Percentiles rank a stretch among this genome's conserved stretches.
These are phyloP conservation scores for Lepraria neglecta DNA, from an alignment of 495 filamentous ascomycete genomes.

Conservation along the genomic window DNA sequence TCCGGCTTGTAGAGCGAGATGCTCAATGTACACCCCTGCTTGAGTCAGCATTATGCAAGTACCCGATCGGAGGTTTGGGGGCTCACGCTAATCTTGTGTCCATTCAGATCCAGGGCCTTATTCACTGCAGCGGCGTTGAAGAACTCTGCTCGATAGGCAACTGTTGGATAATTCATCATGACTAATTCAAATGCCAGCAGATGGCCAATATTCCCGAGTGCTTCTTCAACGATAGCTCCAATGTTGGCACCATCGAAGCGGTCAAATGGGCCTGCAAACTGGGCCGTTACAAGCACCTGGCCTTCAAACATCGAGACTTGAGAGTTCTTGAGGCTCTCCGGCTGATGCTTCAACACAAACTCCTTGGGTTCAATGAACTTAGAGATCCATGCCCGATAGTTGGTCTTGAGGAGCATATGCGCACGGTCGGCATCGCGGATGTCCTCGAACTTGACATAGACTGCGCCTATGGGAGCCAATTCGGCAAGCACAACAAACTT, in stretches of 20 bases:
- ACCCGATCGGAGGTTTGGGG: neutral
- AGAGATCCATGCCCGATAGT: constrained; percentile 44
- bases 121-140: constrained; percentile 41
- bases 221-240: constrained; percentile 34
- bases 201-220: constrained; percentile 49
- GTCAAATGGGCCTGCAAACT: constrained; percentile 26
- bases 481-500: constrained; percentile 24
- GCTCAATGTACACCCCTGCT: constrained; percentile 27
- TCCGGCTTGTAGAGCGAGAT: constrained; percentile 23
- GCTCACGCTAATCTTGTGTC: constrained; percentile 44
- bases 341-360: constrained; percentile 30
- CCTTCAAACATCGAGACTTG: constrained; percentile 40
- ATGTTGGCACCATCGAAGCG: constrained; percentile 29
- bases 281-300: constrained; percentile 44
- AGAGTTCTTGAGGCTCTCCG: constrained; percentile 23
- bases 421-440: constrained; percentile 50
- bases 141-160: constrained; percentile 47
- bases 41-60: constrained; percentile 19
- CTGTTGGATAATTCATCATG: constrained; percentile 32
- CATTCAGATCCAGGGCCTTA: constrained; percentile 41
- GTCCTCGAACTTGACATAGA: constrained; percentile 54
- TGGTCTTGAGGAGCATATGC: constrained; percentile 39
- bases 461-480: constrained; percentile 33
- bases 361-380: constrained; percentile 44
- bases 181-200: constrained; percentile 45